These are phyloP conservation scores for Colletotrichum incanum DNA, from an alignment of 2,329 filamentous ascomycete genomes.

Conservation along the genomic window DNA sequence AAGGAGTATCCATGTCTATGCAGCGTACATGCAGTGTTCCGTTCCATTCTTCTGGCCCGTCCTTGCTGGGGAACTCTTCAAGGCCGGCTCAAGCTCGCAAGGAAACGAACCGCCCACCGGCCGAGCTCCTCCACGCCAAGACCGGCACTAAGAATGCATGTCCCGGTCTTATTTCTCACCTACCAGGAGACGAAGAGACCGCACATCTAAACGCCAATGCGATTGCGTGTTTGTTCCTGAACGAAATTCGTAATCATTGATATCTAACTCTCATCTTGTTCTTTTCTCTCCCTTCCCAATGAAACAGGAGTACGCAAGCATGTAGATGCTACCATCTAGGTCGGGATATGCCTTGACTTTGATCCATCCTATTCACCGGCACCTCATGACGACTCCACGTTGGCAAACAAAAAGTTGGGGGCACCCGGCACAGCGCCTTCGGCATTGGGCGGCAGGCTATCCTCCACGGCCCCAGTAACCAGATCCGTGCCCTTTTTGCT, in stretches of 20 bases:
- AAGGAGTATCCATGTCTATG: not conserved
- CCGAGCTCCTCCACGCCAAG: not conserved
- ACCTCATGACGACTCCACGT: slow-evolving; percentile 68
- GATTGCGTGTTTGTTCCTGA: not conserved
- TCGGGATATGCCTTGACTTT: too few species aligned
- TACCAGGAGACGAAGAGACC: not conserved
- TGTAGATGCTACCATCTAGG: not conserved
- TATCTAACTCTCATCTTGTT: slow-evolving; percentile 26
- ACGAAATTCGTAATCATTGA: slow-evolving; percentile 24
- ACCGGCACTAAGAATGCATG: slow-evolving; percentile 18
- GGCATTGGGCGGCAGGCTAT: slow-evolving; percentile 72
- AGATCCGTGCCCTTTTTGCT: slow-evolving; percentile 75
- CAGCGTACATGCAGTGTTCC: not conserved
- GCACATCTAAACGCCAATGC: not conserved
- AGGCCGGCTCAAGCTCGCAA: not conserved
- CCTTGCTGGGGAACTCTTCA: not conserved
- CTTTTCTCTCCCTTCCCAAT: not conserved
- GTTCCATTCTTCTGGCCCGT: not conserved
- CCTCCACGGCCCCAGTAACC: slow-evolving; percentile 68
- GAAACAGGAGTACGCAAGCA: not conserved
- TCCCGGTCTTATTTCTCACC: not conserved
- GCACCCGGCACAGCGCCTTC: slow-evolving; percentile 85
- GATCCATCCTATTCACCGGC: not conserved
- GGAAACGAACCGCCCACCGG: not conserved
- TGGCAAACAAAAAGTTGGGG: slow-evolving; percentile 89